Percentiles rank a stretch among this genome's conserved stretches.
These are phyloP conservation scores for Tylopilus sp. DNA, from an alignment of 768 basidiomycete genomes.

Conservation along the genomic window DNA sequence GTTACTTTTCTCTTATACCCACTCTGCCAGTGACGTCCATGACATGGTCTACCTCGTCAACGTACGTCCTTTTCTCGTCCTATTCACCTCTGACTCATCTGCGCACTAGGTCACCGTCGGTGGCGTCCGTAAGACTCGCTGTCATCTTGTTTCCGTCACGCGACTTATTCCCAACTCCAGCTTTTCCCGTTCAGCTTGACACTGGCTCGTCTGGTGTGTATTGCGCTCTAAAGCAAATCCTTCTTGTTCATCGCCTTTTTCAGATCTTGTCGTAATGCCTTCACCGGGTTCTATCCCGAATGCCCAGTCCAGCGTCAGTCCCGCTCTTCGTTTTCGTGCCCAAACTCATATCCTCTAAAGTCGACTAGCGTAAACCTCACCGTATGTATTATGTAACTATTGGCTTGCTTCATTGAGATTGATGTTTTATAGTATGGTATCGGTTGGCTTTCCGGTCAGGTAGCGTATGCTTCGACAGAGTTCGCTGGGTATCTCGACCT, in stretches of 20 bases:
- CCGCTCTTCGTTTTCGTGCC: neutral
- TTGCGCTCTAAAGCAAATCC: no score
- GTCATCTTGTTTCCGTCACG: neutral
- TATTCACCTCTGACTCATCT: neutral
- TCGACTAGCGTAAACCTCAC: conserved; percentile 55
- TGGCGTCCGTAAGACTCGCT: conserved; percentile 44
- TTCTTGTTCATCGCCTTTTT: neutral
- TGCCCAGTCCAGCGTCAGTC: conserved; percentile 44
- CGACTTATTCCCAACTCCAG: conserved; percentile 34
- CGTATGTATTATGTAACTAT: conserved; percentile 32
- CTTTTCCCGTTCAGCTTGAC: conserved; percentile 74
- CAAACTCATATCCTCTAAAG: conserved; percentile 30
- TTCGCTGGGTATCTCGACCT: conserved; percentile 63
- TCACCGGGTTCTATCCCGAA: conserved; percentile 46
- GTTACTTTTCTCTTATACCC: neutral
- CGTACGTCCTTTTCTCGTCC: conserved; percentile 38
- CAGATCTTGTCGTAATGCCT: conserved; percentile 72
- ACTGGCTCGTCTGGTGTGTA: conserved; percentile 57
- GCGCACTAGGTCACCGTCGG: conserved; percentile 60
- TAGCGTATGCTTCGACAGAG: conserved; percentile 57
- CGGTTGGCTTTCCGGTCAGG: conserved; percentile 69
- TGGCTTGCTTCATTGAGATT: neutral
- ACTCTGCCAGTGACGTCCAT: conserved; percentile 53
- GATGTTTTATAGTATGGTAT: conserved; percentile 60
- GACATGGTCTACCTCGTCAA: conserved; percentile 80